Evolutionary conservation across 805 yeast genomes (phyloP).

Genomic region (Maudiozyma saulgeensis): DNA sequence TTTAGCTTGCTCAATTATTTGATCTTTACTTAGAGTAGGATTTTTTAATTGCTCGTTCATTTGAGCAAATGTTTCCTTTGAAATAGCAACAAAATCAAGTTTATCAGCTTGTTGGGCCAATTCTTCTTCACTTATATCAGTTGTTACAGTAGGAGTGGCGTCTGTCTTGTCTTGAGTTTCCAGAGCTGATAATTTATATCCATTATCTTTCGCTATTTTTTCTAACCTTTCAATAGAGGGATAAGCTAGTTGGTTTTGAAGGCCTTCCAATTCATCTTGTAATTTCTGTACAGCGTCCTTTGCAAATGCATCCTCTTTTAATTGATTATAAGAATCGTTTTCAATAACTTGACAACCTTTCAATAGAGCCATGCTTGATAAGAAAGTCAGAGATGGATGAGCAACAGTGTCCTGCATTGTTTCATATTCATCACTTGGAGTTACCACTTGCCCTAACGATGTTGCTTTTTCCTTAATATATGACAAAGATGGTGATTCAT

Average conservation of each 20-base stretch:
- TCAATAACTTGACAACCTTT: constrained; percentile 19
- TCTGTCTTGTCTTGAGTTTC: neutral
- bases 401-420: neutral
- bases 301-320: neutral
- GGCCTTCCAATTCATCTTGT: neutral
- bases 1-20: constrained; percentile 23
- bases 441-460: neutral
- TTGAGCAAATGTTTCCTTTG: constrained; percentile 28
- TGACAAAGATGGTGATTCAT: constrained; percentile 8
- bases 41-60: constrained; percentile 21
- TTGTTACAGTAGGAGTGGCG: neutral
- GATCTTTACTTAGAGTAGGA: constrained; percentile 21
- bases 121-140: neutral
- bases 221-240: constrained; percentile 15
- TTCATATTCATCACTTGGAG: neutral
- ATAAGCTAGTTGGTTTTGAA: neutral
- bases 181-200: neutral
- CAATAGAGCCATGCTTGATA: constrained; percentile 20
- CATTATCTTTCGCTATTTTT: constrained; percentile 1
- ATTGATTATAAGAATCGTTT: neutral
- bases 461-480: constrained; percentile 8
- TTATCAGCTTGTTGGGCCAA: constrained; percentile 4
- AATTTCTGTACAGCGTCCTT: neutral
- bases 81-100: constrained; percentile 17
- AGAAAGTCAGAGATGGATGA: constrained; percentile 17